These are phyloP conservation scores for Didymosphaeria variabile DNA, from an alignment of 2,329 filamentous ascomycete species.

Conservation along the genomic window DNA sequence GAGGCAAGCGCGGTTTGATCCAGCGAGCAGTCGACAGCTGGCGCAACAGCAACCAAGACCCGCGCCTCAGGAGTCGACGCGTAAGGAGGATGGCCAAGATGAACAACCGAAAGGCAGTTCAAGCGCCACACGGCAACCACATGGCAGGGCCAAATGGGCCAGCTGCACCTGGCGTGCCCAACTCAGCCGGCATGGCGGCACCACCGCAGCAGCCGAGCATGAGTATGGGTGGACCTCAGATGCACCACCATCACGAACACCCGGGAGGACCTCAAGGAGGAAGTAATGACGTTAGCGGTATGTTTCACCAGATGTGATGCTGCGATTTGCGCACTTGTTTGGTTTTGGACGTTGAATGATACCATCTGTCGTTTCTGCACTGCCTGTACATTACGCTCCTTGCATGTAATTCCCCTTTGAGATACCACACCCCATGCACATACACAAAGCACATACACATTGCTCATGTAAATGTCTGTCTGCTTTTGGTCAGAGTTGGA, in stretches of 20 bases:
- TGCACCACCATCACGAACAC: constrained; percentile 78
- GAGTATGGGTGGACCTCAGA: constrained; percentile 70
- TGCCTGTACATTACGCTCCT: constrained; percentile 55
- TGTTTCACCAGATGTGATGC: constrained; percentile 94
- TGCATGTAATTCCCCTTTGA: constrained; percentile 53
- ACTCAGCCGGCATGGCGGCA: constrained; percentile 68
- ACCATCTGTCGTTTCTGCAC: constrained; percentile 53
- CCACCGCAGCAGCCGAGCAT: constrained; percentile 71
- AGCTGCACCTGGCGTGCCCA: constrained; percentile 71
- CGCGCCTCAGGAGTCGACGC: constrained; percentile 85
- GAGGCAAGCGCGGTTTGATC: constrained; percentile 94
- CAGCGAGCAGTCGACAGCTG: constrained; percentile 98
- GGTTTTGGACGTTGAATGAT: constrained; percentile 52
- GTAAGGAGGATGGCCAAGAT: constrained; percentile 97
- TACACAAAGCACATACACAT: constrained; percentile 38
- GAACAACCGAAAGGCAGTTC: constrained; percentile 80
- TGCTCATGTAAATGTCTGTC: constrained; percentile 33
- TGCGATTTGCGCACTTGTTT: constrained; percentile 47
- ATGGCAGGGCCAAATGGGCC: constrained; percentile 71
- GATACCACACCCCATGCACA: constrained; percentile 48
- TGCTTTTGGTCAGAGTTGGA: constrained; percentile 30
- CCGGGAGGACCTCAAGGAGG: constrained; percentile 72
- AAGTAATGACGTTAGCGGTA: constrained; percentile 90
- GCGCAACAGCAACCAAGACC: constrained; percentile 98
- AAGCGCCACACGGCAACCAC: constrained; percentile 67